Evolutionary conservation across 441 rosid genomes (phyloP).

Genomic region (Metrosideros polymorpha): DNA sequence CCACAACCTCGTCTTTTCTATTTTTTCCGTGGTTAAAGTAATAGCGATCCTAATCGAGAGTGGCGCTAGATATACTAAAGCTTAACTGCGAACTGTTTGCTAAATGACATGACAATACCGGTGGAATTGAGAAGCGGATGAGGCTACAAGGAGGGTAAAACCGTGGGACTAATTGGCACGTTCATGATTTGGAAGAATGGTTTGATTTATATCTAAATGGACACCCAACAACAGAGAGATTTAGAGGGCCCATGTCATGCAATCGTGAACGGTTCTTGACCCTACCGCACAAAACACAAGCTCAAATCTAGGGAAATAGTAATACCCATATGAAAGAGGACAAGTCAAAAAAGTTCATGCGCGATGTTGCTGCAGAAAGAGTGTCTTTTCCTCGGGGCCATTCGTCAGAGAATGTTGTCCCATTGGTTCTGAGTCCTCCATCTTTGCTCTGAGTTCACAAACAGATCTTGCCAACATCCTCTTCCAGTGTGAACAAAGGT

Average conservation of each 20-base stretch:
- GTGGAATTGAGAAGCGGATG: neutral
- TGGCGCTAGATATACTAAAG: neutral
- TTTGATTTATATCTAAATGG: neutral
- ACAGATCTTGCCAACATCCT: neutral
- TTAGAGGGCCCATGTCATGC: neutral
- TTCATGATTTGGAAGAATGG: neutral
- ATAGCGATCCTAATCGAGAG: neutral
- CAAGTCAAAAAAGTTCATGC: neutral
- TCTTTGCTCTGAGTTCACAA: neutral
- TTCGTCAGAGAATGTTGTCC: neutral
- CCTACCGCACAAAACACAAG: neutral
- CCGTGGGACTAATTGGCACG: neutral
- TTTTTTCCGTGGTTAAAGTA: neutral
- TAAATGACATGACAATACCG: neutral
- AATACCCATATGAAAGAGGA: neutral
- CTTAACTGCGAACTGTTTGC: neutral
- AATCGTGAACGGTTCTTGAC: neutral
- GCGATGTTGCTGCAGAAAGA: neutral
- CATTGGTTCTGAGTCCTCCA: neutral
- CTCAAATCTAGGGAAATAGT: neutral
- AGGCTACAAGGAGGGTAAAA: neutral
- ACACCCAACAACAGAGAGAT: neutral
- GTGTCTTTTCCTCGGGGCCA: neutral
- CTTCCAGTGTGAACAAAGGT: slow-evolving; percentile 12
- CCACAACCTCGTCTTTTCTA: neutral